These are phyloP conservation scores for Neofusicoccum umdonicola DNA, from an alignment of 2,329 filamentous ascomycete genomes.

Conservation along the genomic window DNA sequence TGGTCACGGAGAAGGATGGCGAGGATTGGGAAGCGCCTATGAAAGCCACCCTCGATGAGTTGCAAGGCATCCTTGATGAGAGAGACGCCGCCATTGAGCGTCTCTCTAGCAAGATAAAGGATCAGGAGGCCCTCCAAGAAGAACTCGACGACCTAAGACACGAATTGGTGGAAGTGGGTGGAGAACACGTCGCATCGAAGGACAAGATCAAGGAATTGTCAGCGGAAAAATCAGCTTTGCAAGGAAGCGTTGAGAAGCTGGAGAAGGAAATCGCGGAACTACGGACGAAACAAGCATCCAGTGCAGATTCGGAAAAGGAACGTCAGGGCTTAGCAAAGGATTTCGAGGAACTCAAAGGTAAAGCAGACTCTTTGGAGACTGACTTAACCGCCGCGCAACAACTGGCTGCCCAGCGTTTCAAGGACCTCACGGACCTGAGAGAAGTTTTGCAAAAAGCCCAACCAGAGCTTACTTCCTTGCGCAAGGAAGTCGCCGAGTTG, in stretches of 20 bases:
- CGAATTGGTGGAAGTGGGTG: constrained; percentile 73
- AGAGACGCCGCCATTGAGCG: constrained; percentile 73
- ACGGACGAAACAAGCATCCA: constrained; percentile 48
- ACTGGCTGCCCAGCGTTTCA: constrained; percentile 82
- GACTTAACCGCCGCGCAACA: constrained; percentile 85
- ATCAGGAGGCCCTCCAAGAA: constrained; percentile 74
- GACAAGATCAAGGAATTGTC: constrained; percentile 69
- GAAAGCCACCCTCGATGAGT: constrained; percentile 24
- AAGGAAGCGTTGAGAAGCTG: constrained; percentile 62
- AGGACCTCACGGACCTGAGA: constrained; percentile 77
- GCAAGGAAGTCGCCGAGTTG: constrained; percentile 72
- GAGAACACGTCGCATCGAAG: constrained; percentile 81
- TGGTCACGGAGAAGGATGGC: constrained; percentile 27
- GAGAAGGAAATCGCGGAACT: constrained; percentile 67
- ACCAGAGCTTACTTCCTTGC: constrained; percentile 76
- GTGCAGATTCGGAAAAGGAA: constrained; percentile 50
- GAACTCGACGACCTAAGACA: constrained; percentile 84
- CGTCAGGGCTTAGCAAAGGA: constrained; percentile 60
- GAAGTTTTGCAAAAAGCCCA: constrained; percentile 81
- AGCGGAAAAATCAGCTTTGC: constrained; percentile 64
- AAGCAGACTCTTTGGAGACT: constrained; percentile 68
- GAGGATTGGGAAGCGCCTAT: constrained; percentile 8
- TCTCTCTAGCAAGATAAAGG: constrained; percentile 68
- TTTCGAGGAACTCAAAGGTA: constrained; percentile 69
- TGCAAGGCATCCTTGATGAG: constrained; percentile 33